Percentiles rank a stretch among this genome's conserved stretches.
Conservation (phyloP, 2,329 filamentous ascomycete genomes). For the Aspergillus thermomutatus region DNA sequence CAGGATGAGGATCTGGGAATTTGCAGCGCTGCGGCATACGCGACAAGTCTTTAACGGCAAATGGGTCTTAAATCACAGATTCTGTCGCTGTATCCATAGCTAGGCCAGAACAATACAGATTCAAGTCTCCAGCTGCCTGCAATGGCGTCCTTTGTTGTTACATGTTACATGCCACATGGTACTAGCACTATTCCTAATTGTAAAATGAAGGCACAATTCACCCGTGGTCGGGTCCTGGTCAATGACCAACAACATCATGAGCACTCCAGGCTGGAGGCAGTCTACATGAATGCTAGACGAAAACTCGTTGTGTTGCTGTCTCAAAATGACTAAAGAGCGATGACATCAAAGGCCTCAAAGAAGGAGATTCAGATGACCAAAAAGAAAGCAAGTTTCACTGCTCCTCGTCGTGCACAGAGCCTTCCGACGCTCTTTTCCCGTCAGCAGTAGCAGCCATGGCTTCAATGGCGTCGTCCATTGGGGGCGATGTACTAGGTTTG, state of each 20-base stretch:
- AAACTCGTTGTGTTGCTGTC: background rate
- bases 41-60: background rate
- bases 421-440: slow-evolving; percentile 25
- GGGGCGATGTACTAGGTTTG: slow-evolving; percentile 1
- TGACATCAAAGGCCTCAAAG: background rate
- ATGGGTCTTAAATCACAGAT: background rate
- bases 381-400: background rate
- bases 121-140: background rate
- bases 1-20: background rate
- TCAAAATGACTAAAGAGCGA: background rate
- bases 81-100: background rate
- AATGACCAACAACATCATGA: background rate
- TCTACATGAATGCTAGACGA: background rate
- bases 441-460: slow-evolving; percentile 23
- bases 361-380: background rate
- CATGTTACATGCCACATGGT: background rate
- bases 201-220: background rate
- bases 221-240: background rate
- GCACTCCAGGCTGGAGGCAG: background rate
- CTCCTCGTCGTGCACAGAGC: background rate
- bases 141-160: background rate
- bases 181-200: background rate
- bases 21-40: background rate
- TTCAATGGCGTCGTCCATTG: slow-evolving; percentile 22
- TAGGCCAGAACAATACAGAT: background rate